A percentile compares a stretch with the other conserved stretches of the same genome.
phyloP scores from a whole-genome alignment of 2,329 filamentous ascomycete genomes.

The Monosporascus cannonballus region DNA sequence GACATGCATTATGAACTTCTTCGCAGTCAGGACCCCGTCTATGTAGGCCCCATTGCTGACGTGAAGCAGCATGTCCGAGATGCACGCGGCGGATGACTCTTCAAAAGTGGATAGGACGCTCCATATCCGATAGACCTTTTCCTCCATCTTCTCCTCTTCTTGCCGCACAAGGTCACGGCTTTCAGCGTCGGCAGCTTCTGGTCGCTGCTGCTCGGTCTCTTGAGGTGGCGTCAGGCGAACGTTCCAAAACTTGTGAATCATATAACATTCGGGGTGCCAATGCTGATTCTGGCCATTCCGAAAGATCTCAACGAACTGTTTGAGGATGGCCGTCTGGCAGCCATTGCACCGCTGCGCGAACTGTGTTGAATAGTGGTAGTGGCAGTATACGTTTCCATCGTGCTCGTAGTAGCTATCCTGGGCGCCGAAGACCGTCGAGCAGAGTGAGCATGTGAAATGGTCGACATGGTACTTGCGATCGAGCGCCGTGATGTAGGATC shows the following conservation, averaged over 20 bases:
- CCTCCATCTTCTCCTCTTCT: constrained; percentile 91
- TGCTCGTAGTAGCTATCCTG: constrained; percentile 99
- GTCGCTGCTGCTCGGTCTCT: constrained; percentile 38
- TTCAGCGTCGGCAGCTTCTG: constrained; percentile 46
- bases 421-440: constrained; percentile 94
- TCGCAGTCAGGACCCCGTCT: constrained; percentile 89
- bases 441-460: constrained; percentile 97
- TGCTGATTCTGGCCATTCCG: constrained; percentile 97
- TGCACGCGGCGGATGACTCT: constrained; percentile 94
- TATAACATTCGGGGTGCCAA: constrained; percentile 99
- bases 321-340: constrained; percentile 93
- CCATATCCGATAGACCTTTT: constrained; percentile 98
- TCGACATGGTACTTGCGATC: constrained; percentile 99
- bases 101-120: constrained; percentile 95
- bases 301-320: constrained; percentile 98
- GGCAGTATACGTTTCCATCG: constrained; percentile 91
- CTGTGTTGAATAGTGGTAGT: constrained; percentile 97
- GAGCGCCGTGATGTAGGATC: constrained; percentile 95
- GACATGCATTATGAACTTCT: constrained; percentile 93
- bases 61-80: constrained; percentile 97
- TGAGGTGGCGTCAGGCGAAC: constrained; percentile 69
- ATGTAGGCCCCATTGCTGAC: constrained; percentile 97
- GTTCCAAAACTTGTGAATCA: constrained; percentile 99
- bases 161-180: constrained; percentile 71
- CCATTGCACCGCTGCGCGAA: constrained; percentile 96